Evolutionary conservation across 148 eudicot species (phyloP).

Genomic region (Euryodendron excelsum): DNA sequence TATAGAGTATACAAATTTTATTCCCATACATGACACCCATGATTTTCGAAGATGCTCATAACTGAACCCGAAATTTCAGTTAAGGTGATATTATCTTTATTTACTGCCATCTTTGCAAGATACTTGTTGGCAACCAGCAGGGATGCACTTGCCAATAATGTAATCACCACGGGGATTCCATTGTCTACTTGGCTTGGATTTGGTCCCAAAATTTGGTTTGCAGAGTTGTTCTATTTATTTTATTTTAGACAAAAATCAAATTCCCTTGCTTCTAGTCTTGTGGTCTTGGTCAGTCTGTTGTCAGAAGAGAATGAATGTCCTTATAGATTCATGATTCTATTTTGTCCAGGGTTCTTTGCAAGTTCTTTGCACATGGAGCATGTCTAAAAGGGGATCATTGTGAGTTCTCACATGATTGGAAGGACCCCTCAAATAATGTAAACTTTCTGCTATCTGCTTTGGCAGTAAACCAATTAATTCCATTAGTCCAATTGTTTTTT

Average conservation of each 20-base stretch:
- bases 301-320: background rate
- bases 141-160: background rate
- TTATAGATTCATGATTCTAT: constrained; percentile 4
- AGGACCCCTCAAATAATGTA: constrained; percentile 85
- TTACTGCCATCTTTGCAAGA: background rate
- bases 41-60: background rate
- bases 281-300: constrained; percentile 1
- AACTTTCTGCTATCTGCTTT: constrained; percentile 11
- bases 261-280: background rate
- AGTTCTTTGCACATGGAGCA: constrained; percentile 92
- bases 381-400: constrained; percentile 92
- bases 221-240: background rate
- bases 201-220: background rate
- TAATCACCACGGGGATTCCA: background rate
- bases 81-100: background rate
- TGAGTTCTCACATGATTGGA: constrained; percentile 96
- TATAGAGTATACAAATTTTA: background rate
- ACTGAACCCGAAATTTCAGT: background rate
- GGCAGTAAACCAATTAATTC: background rate
- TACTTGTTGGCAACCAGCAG: background rate
- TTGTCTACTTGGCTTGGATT: background rate
- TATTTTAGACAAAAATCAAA: background rate
- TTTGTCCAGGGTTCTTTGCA: constrained; percentile 71
- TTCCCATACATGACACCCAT: background rate
- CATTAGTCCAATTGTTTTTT: background rate